These are phyloP conservation scores for Cucurbita maxima DNA, from an alignment of 306 rosid genomes.

Conservation along the genomic window DNA sequence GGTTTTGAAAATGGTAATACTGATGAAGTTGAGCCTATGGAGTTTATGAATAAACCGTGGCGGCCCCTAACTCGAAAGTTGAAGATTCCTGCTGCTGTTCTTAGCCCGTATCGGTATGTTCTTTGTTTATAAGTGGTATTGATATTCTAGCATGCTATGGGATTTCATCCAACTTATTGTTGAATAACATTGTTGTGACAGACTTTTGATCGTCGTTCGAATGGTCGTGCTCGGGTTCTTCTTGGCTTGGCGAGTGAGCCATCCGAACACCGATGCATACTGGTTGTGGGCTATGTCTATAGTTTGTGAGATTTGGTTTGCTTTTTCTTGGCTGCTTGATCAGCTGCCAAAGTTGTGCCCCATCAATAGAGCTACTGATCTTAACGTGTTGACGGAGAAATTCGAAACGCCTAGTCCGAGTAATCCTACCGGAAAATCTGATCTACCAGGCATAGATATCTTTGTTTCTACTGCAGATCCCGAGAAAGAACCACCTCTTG, in stretches of 20 bases:
- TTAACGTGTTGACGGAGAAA: conserved; percentile 76
- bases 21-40: conserved; percentile 51
- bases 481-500: conserved; percentile 95
- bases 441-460: conserved; percentile 84
- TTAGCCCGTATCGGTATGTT: conserved; percentile 77
- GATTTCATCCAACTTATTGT: not conserved
- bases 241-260: conserved; percentile 57
- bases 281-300: conserved; percentile 98
- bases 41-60: conserved; percentile 72
- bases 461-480: conserved; percentile 98
- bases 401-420: conserved; percentile 52
- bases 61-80: conserved; percentile 80
- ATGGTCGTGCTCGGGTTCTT: conserved; percentile 57
- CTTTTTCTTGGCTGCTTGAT: conserved; percentile 96
- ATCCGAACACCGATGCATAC: conserved; percentile 61
- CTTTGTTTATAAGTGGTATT: not conserved
- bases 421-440: conserved; percentile 89
- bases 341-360: conserved; percentile 87
- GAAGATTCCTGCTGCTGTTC: conserved; percentile 83
- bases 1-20: conserved; percentile 48
- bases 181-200: conserved; percentile 16
- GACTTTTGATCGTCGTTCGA: conserved; percentile 64
- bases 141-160: not conserved
- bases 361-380: conserved; percentile 69
- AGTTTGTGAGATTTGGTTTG: conserved; percentile 96